Percentiles rank a stretch among this genome's conserved stretches.
phyloP scores from a whole-genome alignment of 129 eudicot genomes.

The Tanacetum coccineum region DNA sequence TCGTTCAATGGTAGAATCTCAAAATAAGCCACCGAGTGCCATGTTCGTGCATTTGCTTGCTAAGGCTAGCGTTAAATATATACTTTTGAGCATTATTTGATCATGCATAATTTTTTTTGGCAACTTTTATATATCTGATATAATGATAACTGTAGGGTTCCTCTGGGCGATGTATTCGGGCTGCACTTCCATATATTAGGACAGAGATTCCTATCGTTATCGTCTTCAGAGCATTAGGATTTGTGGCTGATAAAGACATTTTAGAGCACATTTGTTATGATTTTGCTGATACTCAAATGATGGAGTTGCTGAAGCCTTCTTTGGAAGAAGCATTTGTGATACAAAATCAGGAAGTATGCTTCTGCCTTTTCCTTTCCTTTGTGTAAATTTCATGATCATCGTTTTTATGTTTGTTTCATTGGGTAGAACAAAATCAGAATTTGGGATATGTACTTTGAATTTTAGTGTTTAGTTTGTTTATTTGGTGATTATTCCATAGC shows the following conservation, averaged over 20 bases:
- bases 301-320: conserved; percentile 94
- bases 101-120: too few relatives aligned
- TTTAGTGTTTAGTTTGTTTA: too few relatives aligned
- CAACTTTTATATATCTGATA: not conserved
- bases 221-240: conserved; percentile 88
- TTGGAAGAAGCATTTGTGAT: conserved; percentile 97
- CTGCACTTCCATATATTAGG: conserved; percentile 89
- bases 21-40: conserved; percentile 85
- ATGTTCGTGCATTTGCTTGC: conserved; percentile 98
- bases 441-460: too few relatives aligned
- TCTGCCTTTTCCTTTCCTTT: not conserved
- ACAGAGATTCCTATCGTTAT: conserved; percentile 88
- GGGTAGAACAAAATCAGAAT: too few relatives aligned
- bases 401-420: too few relatives aligned
- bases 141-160: conserved; percentile 59
- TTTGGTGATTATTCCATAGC: too few relatives aligned
- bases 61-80: conserved; percentile 79
- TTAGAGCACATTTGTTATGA: conserved; percentile 89
- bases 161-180: conserved; percentile 91
- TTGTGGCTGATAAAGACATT: conserved; percentile 95
- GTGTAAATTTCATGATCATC: too few relatives aligned
- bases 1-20: conserved; percentile 87
- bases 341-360: conserved; percentile 80
- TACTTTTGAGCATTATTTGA: not conserved
- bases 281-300: conserved; percentile 95